Percentiles rank a stretch among this genome's conserved stretches.
These are phyloP conservation scores for Elsinoe ampelina DNA, from an alignment of 2,329 filamentous ascomycete genomes.

Conservation along the genomic window DNA sequence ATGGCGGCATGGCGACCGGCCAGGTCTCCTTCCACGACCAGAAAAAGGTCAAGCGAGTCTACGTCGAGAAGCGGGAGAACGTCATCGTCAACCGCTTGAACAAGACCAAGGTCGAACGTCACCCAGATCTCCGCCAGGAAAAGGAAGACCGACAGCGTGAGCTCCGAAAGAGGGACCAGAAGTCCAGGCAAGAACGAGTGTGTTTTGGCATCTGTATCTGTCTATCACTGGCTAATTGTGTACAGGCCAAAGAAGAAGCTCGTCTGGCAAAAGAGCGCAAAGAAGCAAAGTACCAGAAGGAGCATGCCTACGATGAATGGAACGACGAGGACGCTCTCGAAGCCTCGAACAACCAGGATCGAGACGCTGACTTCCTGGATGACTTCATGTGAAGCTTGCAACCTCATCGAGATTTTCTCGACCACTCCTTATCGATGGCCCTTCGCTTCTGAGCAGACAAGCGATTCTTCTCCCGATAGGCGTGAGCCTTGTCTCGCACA, in stretches of 20 bases:
- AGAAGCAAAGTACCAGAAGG: constrained; percentile 86
- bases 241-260: constrained; percentile 64
- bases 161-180: constrained; percentile 62
- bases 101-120: constrained; percentile 86
- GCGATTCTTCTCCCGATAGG: neutral
- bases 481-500: neutral
- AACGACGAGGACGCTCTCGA: constrained; percentile 76
- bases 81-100: constrained; percentile 92
- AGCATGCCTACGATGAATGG: constrained; percentile 94
- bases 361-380: constrained; percentile 67
- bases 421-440: neutral
- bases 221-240: neutral
- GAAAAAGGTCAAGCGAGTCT: constrained; percentile 72
- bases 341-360: constrained; percentile 73
- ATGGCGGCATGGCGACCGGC: constrained; percentile 88
- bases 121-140: constrained; percentile 73
- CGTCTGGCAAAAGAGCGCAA: constrained; percentile 67
- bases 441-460: neutral
- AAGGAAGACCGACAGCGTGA: constrained; percentile 66
- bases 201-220: constrained; percentile 30
- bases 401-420: neutral
- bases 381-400: constrained; percentile 64
- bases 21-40: constrained; percentile 92
- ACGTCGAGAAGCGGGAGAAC: constrained; percentile 76
- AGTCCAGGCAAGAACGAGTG: constrained; percentile 53